Evolutionary conservation across 768 basidiomycete genomes (phyloP), one percentile per base, ranked within the genome.

Genomic region (Piloderma croceum): DNA sequence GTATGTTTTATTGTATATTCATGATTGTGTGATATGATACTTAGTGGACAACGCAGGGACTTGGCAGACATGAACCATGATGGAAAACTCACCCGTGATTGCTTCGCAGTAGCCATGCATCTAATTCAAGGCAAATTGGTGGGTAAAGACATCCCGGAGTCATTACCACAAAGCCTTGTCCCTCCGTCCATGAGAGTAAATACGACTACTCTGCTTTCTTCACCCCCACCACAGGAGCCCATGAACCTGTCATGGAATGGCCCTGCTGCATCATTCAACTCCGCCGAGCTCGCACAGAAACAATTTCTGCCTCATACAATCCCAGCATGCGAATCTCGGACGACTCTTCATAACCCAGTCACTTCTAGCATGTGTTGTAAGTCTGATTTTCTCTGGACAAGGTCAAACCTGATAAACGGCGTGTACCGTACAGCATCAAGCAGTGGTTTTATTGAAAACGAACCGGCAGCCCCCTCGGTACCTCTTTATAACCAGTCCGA

Each of bases 401-500:
- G 23, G 25, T 35, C 7, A 25, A 9, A 15, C 7, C 27, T 9
- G 27, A n/a, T n/a, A n/a, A n/a, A n/a, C n/a, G n/a, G n/a, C n/a
- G n/a, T n/a, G n/a, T n/a, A n/a, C n/a, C n/a, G n/a, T n/a, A n/a
- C n/a, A 39, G 24, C 48, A 53, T 24, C 47, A 49, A 54, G 54
- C 50, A 64, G 63, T 29, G 79, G 89, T 60, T 71, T 90, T 40
- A 68, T 92, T 20, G 81, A 77, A 20, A 87, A 88, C 47, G 83
- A 86, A 43, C 87, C 90, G 23, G 74, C 77, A 7, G 63, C 68
- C 18, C 57, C 60, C 2, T n/a, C n/a, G n/a, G n/a, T n/a, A n/a
- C 69, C 74, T 27, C 54, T 82, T 5, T 77, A 83, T 5, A 83
- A 91, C 50, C 75, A 76, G 43, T 89, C 86, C 21, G 86, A 80